Percentiles rank a stretch among this genome's conserved stretches.
These are phyloP conservation scores for Polyplosphaeria fusca DNA, from an alignment of 495 filamentous ascomycete genomes.

Conservation along the genomic window DNA sequence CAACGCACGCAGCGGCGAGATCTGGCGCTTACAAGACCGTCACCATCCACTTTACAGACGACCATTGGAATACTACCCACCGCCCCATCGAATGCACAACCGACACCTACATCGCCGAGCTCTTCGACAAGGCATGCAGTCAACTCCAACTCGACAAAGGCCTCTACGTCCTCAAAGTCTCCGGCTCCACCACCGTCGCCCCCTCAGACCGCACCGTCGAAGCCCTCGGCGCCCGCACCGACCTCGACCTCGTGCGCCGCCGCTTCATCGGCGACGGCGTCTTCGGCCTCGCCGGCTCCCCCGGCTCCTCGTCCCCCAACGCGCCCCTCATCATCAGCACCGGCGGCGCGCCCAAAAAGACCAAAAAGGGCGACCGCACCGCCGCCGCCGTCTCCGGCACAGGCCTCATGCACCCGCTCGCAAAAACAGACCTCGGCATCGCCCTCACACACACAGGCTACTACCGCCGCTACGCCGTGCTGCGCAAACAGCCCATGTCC, in stretches of 20 bases:
- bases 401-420: slow-evolving; percentile 62
- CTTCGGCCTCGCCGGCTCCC: slow-evolving; percentile 71
- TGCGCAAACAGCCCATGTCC: slow-evolving; percentile 90
- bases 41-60: slow-evolving; percentile 77
- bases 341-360: slow-evolving; percentile 66
- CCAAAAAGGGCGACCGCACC: slow-evolving; percentile 40
- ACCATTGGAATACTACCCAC: slow-evolving; percentile 47
- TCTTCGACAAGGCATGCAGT: slow-evolving; percentile 85
- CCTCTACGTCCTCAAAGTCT: slow-evolving; percentile 83
- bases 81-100: slow-evolving; percentile 70
- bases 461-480: slow-evolving; percentile 85
- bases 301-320: slow-evolving; percentile 75
- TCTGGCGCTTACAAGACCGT: slow-evolving; percentile 81
- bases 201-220: slow-evolving; percentile 84
- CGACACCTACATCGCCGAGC: slow-evolving; percentile 91
- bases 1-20: slow-evolving; percentile 58
- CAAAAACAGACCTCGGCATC: slow-evolving; percentile 60
- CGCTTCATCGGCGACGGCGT: slow-evolving; percentile 78
- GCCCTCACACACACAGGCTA: slow-evolving; percentile 61
- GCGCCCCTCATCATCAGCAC: slow-evolving; percentile 62
- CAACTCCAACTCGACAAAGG: slow-evolving; percentile 87
- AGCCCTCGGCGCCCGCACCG: slow-evolving; percentile 75
- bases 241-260: slow-evolving; percentile 84
- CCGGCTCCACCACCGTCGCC: slow-evolving; percentile 77
- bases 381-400: not conserved